Evolutionary conservation across 2,329 filamentous ascomycete species (phyloP).

Genomic region (Aspergillus sp.): DNA sequence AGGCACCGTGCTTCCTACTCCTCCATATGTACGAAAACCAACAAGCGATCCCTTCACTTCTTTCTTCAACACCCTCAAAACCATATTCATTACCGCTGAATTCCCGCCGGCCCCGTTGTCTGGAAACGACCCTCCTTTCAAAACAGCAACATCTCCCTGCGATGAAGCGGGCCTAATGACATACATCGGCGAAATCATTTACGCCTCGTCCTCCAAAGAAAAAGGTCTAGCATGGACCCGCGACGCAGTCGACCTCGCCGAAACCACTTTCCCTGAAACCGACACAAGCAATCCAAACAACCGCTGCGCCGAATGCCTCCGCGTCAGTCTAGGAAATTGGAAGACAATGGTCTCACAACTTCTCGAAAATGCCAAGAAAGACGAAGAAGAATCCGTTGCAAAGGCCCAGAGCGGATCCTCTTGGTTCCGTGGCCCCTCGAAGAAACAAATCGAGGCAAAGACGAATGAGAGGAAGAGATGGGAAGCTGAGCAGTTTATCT

Average conservation of each 20-base stretch:
- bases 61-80: slow-evolving; percentile 41
- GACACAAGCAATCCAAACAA: slow-evolving; percentile 46
- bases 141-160: slow-evolving; percentile 67
- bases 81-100: slow-evolving; percentile 52
- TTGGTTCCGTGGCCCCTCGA: slow-evolving; percentile 32
- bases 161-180: slow-evolving; percentile 83
- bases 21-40: slow-evolving; percentile 21
- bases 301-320: slow-evolving; percentile 74
- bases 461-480: slow-evolving; percentile 34
- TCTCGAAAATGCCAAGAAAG: slow-evolving; percentile 42
- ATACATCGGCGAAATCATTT: slow-evolving; percentile 93
- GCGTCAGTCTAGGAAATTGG: slow-evolving; percentile 79
- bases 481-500: slow-evolving; percentile 41
- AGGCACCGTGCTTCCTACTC: slow-evolving; percentile 24
- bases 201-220: slow-evolving; percentile 63
- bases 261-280: slow-evolving; percentile 55
- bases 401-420: slow-evolving; percentile 25
- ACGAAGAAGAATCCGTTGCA: slow-evolving; percentile 35
- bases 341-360: slow-evolving; percentile 72
- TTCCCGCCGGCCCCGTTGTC: slow-evolving; percentile 72
- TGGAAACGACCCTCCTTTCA: slow-evolving; percentile 66
- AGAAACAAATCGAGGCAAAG: slow-evolving; percentile 28
- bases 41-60: slow-evolving; percentile 29
- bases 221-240: slow-evolving; percentile 86
- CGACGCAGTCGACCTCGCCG: slow-evolving; percentile 79